Evolutionary conservation across 2,329 filamentous ascomycete genomes (phyloP).

Genomic region (Lecanoromycetidae sp.): DNA sequence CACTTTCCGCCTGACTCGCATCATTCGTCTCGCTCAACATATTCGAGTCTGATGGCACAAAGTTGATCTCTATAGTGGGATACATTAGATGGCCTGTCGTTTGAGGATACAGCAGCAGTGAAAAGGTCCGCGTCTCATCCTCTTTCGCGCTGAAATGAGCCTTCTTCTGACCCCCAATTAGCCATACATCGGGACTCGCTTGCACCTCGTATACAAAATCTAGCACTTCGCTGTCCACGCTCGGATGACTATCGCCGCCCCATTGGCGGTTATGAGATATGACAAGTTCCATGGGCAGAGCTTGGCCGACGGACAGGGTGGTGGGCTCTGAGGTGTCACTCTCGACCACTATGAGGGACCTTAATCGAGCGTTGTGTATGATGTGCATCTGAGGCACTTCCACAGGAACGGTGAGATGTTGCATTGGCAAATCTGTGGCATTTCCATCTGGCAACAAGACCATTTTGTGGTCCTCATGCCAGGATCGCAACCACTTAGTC

Average conservation of each 20-base stretch:
- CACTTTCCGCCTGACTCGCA: constrained; percentile 61
- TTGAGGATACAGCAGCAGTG: constrained; percentile 67
- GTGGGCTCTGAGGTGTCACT: constrained; percentile 26
- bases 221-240: constrained; percentile 38
- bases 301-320: constrained; percentile 31
- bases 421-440: constrained; percentile 12
- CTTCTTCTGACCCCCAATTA: constrained; percentile 69
- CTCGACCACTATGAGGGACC: constrained; percentile 30
- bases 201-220: constrained; percentile 77
- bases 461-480: too few relatives aligned
- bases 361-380: constrained; percentile 63
- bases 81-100: constrained; percentile 65
- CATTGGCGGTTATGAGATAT: constrained; percentile 47
- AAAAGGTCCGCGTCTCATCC: constrained; percentile 41
- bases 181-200: constrained; percentile 63
- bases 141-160: constrained; percentile 55
- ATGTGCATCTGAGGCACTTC: constrained; percentile 75
- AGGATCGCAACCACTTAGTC: constrained; percentile 40
- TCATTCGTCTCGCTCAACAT: constrained; percentile 67
- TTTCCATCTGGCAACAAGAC: too few relatives aligned
- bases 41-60: constrained; percentile 5
- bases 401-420: constrained; percentile 73
- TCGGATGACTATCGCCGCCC: constrained; percentile 21
- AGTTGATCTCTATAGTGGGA: constrained; percentile 60
- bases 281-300: constrained; percentile 34